Evolutionary conservation across 202 grass and related monocot species (phyloP).

Genomic region (Sporobolus alterniflorus): DNA sequence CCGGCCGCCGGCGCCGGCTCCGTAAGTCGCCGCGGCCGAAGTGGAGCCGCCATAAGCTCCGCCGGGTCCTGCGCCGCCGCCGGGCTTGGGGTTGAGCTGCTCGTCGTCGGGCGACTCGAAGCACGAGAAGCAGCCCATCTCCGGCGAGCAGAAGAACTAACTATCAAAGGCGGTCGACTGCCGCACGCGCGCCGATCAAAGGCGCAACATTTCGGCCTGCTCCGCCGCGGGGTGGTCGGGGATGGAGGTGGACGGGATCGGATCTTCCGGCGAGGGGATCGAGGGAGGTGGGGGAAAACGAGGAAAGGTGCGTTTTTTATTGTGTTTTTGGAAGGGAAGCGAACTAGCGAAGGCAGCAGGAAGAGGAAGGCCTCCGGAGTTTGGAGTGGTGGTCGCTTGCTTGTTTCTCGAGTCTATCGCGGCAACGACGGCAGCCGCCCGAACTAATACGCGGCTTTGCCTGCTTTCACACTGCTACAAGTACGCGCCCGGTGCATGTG

Average conservation of each 20-base stretch:
- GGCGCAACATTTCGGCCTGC: slow-evolving; percentile 21
- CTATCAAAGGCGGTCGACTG: not conserved
- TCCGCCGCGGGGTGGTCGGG: not conserved
- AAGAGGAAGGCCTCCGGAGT: not conserved
- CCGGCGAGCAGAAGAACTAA: not conserved
- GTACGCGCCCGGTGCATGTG: no score
- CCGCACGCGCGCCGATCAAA: slow-evolving; percentile 21
- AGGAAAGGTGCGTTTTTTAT: slow-evolving; percentile 54
- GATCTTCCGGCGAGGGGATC: slow-evolving; percentile 49
- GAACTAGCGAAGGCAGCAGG: not conserved
- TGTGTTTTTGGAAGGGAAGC: slow-evolving; percentile 42
- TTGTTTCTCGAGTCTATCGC: not conserved
- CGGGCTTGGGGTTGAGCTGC: slow-evolving; percentile 64
- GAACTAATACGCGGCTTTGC: slow-evolving; percentile 52
- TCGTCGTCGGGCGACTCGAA: slow-evolving; percentile 70
- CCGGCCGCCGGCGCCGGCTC: not conserved
- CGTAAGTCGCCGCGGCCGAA: not conserved
- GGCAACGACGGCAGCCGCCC: slow-evolving; percentile 31
- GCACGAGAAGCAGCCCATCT: slow-evolving; percentile 93
- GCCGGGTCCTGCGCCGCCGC: not conserved
- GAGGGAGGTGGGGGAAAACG: slow-evolving; percentile 18
- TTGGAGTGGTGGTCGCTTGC: not conserved
- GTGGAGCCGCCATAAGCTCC: slow-evolving; percentile 46
- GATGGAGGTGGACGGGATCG: slow-evolving; percentile 24
- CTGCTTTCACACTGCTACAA: not conserved